These are phyloP conservation scores for Phtheirospermum japonicum DNA, from an alignment of 257 asterid genomes.

Conservation along the genomic window DNA sequence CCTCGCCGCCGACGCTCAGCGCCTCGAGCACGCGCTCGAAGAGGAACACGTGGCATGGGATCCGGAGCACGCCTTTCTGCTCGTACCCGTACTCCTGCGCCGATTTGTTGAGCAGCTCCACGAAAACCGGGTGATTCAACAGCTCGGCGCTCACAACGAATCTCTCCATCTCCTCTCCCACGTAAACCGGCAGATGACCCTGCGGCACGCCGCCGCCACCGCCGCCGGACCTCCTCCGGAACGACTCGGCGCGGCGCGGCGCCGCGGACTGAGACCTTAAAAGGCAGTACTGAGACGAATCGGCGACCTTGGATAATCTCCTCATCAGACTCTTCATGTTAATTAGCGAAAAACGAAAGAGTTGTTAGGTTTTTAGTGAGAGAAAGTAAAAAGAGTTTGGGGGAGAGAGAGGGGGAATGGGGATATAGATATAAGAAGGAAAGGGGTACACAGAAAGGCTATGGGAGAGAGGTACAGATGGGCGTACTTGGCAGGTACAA, in stretches of 20 bases:
- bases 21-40: constrained; percentile 86
- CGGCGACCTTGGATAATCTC: constrained; percentile 62
- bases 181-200: constrained; percentile 88
- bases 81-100: constrained; percentile 89
- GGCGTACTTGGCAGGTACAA: constrained; percentile 62
- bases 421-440: constrained; percentile 33
- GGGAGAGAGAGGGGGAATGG: constrained; percentile 24
- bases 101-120: constrained; percentile 56
- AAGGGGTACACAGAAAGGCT: constrained; percentile 35
- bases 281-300: constrained; percentile 60
- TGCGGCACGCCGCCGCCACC: constrained; percentile 73
- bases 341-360: neutral
- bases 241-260: constrained; percentile 28
- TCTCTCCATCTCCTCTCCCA: constrained; percentile 94
- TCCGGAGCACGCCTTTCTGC: constrained; percentile 76
- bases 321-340: constrained; percentile 71
- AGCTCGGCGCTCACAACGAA: constrained; percentile 80
- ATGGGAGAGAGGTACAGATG: constrained; percentile 59
- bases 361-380: constrained; percentile 31
- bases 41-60: constrained; percentile 73
- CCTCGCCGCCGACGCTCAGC: constrained; percentile 47
- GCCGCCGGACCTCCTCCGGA: constrained; percentile 34
- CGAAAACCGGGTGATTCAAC: constrained; percentile 76
- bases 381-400: constrained; percentile 26
- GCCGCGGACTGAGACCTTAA: constrained; percentile 42